phyloP scores from a whole-genome alignment of 768 basidiomycete genomes.

The Mycena rebaudengoi region DNA sequence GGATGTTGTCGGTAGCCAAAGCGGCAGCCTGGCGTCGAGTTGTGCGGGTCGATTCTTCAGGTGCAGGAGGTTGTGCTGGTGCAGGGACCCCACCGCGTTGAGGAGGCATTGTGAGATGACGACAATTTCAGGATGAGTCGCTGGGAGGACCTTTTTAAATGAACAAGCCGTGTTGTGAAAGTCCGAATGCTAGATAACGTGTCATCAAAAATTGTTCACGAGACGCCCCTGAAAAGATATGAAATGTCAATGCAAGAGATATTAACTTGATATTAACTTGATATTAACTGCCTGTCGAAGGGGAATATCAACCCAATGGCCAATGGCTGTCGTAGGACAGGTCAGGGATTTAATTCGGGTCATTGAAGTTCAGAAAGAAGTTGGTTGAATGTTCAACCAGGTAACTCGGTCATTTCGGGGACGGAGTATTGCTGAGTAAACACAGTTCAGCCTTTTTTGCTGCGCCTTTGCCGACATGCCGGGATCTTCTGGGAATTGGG shows the following conservation, averaged over 20 bases:
- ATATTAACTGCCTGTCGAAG: constrained; percentile 7
- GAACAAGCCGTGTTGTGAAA: constrained; percentile 1
- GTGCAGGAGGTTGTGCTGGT: neutral
- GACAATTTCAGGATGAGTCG: constrained; percentile 11
- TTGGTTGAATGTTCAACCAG: constrained; percentile 9
- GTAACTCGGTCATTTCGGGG: constrained; percentile 9
- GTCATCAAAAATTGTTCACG: constrained; percentile 3
- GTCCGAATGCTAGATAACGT: constrained; percentile 7
- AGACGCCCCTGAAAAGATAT: constrained; percentile 9
- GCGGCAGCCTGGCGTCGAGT: constrained; percentile 3
- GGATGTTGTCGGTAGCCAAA: constrained; percentile 5
- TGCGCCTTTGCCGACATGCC: constrained; percentile 6
- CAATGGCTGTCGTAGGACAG: constrained; percentile 7
- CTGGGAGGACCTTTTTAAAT: constrained; percentile 7
- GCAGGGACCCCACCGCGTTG: neutral
- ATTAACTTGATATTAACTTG: constrained; percentile 11
- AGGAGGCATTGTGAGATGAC: constrained; percentile 13
- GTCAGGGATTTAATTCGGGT: constrained; percentile 4
- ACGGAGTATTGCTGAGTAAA: too few species aligned
- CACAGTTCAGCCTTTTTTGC: constrained; percentile 1
- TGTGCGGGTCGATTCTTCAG: neutral
- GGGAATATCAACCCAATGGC: constrained; percentile 7
- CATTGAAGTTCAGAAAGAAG: constrained; percentile 9
- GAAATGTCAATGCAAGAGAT: constrained; percentile 11
- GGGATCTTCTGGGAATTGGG: constrained; percentile 8